phyloP scores from a whole-genome alignment of 106 monocot genomes.

The Dendrobium catenatum region DNA sequence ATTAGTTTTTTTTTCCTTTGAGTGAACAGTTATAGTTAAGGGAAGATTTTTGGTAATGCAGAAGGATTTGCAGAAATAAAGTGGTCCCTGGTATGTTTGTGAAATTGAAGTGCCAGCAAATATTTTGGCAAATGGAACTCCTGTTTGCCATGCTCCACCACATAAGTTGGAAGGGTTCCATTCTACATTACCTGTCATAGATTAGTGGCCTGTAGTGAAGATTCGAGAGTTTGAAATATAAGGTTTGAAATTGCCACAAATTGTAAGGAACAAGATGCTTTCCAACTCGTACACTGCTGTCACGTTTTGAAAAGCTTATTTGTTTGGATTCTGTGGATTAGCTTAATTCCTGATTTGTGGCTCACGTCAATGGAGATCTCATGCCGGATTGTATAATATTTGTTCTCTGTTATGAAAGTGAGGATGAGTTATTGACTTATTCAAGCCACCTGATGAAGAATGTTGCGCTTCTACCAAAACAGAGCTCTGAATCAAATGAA shows the following conservation, averaged over 20 bases:
- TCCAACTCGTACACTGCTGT: conserved; percentile 42
- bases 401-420: conserved; percentile 39
- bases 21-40: conserved; percentile 35
- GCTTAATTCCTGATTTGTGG: conserved; percentile 6
- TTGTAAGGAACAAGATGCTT: conserved; percentile 37
- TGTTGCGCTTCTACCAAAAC: conserved; percentile 19
- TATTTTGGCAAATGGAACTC: conserved; percentile 58
- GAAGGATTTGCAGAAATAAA: conserved; percentile 48
- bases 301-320: conserved; percentile 63
- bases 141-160: conserved; percentile 61
- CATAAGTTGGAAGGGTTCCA: conserved; percentile 72
- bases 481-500: conserved; percentile 40
- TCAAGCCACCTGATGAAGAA: conserved; percentile 26
- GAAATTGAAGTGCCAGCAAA: conserved; percentile 86
- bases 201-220: conserved; percentile 86
- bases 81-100: conserved; percentile 99
- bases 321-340: conserved; percentile 29
- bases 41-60: conserved; percentile 73
- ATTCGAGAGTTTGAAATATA: conserved; percentile 87
- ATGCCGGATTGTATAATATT: conserved; percentile 36
- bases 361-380: conserved; percentile 19
- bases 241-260: conserved; percentile 14
- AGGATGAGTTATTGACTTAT: conserved; percentile 42
- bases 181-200: conserved; percentile 96
- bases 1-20: neutral